phyloP scores from a whole-genome alignment of 2,329 filamentous ascomycete genomes.

The Cercospora sp. region DNA sequence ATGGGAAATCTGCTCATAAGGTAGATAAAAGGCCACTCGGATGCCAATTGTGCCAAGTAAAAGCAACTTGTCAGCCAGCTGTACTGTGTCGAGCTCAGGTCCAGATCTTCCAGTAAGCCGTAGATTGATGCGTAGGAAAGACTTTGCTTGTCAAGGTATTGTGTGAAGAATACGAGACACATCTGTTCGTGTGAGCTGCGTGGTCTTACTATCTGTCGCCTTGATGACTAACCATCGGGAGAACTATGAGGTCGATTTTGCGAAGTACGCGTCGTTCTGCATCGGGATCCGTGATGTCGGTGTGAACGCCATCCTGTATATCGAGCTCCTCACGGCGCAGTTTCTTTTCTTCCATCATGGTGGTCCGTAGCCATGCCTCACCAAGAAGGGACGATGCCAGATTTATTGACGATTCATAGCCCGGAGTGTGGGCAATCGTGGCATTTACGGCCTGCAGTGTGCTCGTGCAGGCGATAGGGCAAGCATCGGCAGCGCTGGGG shows the following conservation, averaged over 20 bases:
- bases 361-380: constrained; percentile 5
- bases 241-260: constrained; percentile 25
- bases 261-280: constrained; percentile 22
- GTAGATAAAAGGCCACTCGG: constrained; percentile 54
- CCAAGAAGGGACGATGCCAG: background rate
- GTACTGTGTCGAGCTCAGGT: constrained; percentile 49
- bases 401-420: background rate
- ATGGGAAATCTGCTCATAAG: constrained; percentile 53
- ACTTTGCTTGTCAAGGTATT: constrained; percentile 52
- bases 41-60: constrained; percentile 45
- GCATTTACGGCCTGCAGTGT: background rate
- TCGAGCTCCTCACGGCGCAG: background rate
- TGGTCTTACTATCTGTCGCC: background rate
- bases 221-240: constrained; percentile 21
- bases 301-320: background rate
- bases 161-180: constrained; percentile 35
- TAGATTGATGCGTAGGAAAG: constrained; percentile 53
- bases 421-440: background rate
- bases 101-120: constrained; percentile 50
- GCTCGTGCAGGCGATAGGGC: background rate
- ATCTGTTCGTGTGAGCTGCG: constrained; percentile 19
- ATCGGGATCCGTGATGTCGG: background rate
- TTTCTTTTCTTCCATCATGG: constrained; percentile 9
- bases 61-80: constrained; percentile 53
- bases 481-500: background rate